Percentiles rank a stretch among this genome's conserved stretches.
phyloP scores from a whole-genome alignment of 2,329 filamentous ascomycete species.

The Calonectria pauciramosa region DNA sequence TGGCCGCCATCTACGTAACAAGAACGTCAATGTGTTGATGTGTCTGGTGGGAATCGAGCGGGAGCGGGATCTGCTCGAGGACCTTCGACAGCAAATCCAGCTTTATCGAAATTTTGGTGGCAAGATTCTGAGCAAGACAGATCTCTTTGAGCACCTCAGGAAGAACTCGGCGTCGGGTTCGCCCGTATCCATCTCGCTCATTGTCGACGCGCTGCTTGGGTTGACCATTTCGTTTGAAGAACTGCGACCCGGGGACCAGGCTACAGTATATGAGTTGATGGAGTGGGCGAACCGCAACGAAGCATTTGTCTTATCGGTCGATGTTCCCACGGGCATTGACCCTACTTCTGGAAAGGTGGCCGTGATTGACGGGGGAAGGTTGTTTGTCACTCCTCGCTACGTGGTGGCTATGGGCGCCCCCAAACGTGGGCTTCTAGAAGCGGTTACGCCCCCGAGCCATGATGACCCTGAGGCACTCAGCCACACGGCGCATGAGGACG shows the following conservation, averaged over 20 bases:
- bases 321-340: constrained; percentile 90
- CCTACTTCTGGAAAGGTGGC: constrained; percentile 79
- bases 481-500: constrained; percentile 60
- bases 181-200: constrained; percentile 77
- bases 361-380: constrained; percentile 78
- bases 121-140: constrained; percentile 73
- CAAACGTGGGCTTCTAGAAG: constrained; percentile 85
- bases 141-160: constrained; percentile 72
- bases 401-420: constrained; percentile 90
- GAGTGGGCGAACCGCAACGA: constrained; percentile 94
- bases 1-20: constrained; percentile 87
- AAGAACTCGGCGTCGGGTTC: constrained; percentile 56
- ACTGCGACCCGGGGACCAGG: constrained; percentile 84
- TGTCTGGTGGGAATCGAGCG: constrained; percentile 89
- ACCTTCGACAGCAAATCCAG: constrained; percentile 83
- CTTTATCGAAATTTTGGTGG: constrained; percentile 89
- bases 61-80: constrained; percentile 84
- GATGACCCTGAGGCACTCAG: constrained; percentile 50
- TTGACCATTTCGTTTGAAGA: constrained; percentile 92
- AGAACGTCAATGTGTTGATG: constrained; percentile 83
- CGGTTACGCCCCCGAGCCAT: constrained; percentile 69
- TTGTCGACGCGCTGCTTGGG: constrained; percentile 90
- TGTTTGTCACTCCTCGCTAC: constrained; percentile 86
- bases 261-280: constrained; percentile 88
- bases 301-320: constrained; percentile 86